phyloP scores from a whole-genome alignment of 768 basidiomycete genomes.

The Tylopilus rubrobrunneus region DNA sequence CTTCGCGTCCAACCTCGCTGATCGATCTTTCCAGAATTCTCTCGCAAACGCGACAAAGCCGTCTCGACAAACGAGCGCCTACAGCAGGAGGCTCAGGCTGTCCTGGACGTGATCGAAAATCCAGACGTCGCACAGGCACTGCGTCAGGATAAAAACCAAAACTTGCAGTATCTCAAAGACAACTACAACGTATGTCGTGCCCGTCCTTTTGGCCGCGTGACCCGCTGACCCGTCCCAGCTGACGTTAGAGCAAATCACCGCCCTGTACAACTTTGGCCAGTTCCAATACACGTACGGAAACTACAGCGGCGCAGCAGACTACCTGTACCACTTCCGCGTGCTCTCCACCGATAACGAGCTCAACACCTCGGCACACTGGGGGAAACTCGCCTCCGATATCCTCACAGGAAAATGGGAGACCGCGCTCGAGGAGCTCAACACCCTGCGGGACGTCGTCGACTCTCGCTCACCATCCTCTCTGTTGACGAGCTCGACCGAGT shows the following conservation, averaged over 20 bases:
- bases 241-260: slow-evolving; percentile 90
- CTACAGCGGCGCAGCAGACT: slow-evolving; percentile 95
- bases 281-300: slow-evolving; percentile 99
- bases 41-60: slow-evolving; percentile 74
- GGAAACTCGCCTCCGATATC: slow-evolving; percentile 95
- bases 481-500: slow-evolving; percentile 43
- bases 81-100: slow-evolving; percentile 86
- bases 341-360: slow-evolving; percentile 91
- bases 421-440: slow-evolving; percentile 93
- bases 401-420: slow-evolving; percentile 92
- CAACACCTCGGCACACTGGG: slow-evolving; percentile 97
- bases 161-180: slow-evolving; percentile 89
- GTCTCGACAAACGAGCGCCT: slow-evolving; percentile 81
- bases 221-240: slow-evolving; percentile 48
- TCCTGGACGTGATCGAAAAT: slow-evolving; percentile 94
- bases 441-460: slow-evolving; percentile 90
- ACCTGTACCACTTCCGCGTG: slow-evolving; percentile 97
- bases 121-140: slow-evolving; percentile 93
- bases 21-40: slow-evolving; percentile 59
- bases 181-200: slow-evolving; percentile 69
- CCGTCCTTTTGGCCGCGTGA: slow-evolving; percentile 1
- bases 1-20: background rate
- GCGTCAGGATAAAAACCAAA: slow-evolving; percentile 96
- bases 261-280: slow-evolving; percentile 96
- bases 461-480: slow-evolving; percentile 58